These are phyloP conservation scores for Ogataea thermomethanolica DNA, from an alignment of 805 yeast species.

Conservation along the genomic window DNA sequence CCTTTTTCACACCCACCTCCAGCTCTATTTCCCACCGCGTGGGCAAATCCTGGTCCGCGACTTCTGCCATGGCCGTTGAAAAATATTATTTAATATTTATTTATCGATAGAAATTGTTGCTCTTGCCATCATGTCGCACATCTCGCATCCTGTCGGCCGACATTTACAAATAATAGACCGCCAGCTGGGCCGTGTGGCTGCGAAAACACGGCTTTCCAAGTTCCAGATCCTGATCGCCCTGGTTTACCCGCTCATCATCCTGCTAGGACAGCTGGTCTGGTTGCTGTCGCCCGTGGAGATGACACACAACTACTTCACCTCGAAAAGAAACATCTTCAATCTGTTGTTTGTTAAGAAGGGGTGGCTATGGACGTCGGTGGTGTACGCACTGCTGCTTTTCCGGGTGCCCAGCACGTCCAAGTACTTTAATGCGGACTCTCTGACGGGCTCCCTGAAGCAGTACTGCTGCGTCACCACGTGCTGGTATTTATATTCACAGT, in stretches of 20 bases:
- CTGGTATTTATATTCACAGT: conserved; percentile 88
- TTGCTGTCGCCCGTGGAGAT: conserved; percentile 42
- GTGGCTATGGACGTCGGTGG: conserved; percentile 83
- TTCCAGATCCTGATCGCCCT: conserved; percentile 10
- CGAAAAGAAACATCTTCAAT: conserved; percentile 70
- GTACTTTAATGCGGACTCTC: conserved; percentile 3
- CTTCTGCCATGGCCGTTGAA: conserved; percentile 2
- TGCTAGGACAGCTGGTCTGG: conserved; percentile 51
- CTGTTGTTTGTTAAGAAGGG: conserved; percentile 79
- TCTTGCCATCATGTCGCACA: conserved; percentile 3
- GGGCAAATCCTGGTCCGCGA: conserved; percentile 44
- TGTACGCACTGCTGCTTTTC: conserved; percentile 27
- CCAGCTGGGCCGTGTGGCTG: conserved; percentile 7
- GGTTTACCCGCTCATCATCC: conserved; percentile 39
- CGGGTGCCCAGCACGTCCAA: conserved; percentile 14
- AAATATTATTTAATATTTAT: conserved; percentile 3
- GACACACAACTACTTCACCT: conserved; percentile 47
- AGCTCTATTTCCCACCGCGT: conserved; percentile 83
- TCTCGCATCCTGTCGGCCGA: conserved; percentile 9
- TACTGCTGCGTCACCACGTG: conserved; percentile 60
- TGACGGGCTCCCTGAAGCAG: conserved; percentile 30
- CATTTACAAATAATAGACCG: conserved; percentile 12
- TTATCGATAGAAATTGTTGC: neutral
- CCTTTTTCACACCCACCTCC: conserved; percentile 45
- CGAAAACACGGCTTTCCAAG: conserved; percentile 9